A percentile compares a stretch with the other conserved stretches of the same genome.
These are phyloP conservation scores for Aeminium ludgeri DNA, from an alignment of 495 filamentous ascomycete species.

Conservation along the genomic window DNA sequence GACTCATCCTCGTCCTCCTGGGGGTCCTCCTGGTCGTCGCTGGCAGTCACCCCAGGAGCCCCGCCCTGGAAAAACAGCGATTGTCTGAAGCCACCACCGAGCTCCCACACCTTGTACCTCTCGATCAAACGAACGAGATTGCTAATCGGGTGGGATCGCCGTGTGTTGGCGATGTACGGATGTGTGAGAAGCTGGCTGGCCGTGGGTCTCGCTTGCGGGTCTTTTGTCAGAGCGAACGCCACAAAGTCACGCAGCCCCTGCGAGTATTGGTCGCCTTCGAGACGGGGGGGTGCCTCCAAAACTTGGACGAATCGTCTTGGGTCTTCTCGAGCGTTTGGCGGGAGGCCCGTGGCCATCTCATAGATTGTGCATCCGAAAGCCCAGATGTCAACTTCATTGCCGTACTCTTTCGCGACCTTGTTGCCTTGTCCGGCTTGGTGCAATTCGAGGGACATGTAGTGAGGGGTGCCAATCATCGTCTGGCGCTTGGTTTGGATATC, in stretches of 20 bases:
- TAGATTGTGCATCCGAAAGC: slow-evolving; percentile 80
- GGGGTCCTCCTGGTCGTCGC: slow-evolving; percentile 5
- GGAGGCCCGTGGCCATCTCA: slow-evolving; percentile 79
- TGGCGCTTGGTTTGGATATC: slow-evolving; percentile 69
- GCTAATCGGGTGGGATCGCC: slow-evolving; percentile 47
- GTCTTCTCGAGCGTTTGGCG: slow-evolving; percentile 37
- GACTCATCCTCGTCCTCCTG: slow-evolving; percentile 28
- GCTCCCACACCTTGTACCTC: slow-evolving; percentile 74
- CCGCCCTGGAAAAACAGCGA: slow-evolving; percentile 69
- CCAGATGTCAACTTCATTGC: slow-evolving; percentile 78
- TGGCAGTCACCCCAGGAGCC: slow-evolving; percentile 40
- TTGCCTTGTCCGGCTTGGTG: slow-evolving; percentile 28
- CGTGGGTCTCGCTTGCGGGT: slow-evolving; percentile 57
- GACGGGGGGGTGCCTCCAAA: slow-evolving; percentile 35
- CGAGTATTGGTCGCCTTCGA: slow-evolving; percentile 64
- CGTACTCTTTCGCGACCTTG: slow-evolving; percentile 34
- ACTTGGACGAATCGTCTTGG: background rate
- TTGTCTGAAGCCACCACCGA: slow-evolving; percentile 60
- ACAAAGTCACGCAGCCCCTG: slow-evolving; percentile 61
- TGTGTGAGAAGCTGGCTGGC: slow-evolving; percentile 49
- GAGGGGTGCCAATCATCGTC: slow-evolving; percentile 84
- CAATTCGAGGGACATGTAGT: slow-evolving; percentile 95
- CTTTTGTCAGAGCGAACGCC: slow-evolving; percentile 58
- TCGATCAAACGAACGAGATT: slow-evolving; percentile 53
- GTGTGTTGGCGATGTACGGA: slow-evolving; percentile 44